These are phyloP conservation scores for Aspergillus indologenus DNA, from an alignment of 495 filamentous ascomycete species.

Conservation along the genomic window DNA sequence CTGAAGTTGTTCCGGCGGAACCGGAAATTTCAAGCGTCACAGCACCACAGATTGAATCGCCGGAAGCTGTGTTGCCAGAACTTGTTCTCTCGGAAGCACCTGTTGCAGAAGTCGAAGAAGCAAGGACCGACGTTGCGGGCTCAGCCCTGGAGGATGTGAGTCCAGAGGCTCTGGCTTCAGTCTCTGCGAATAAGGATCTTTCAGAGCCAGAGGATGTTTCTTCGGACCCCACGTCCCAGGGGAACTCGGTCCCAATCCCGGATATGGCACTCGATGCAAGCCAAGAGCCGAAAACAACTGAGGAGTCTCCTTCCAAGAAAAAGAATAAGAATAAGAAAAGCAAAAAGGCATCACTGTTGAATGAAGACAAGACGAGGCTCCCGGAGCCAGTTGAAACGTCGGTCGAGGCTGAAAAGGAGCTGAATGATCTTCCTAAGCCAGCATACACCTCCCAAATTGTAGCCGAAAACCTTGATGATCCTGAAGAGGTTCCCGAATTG, in stretches of 20 bases:
- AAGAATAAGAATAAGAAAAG: slow-evolving; percentile 23
- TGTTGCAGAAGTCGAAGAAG: background rate
- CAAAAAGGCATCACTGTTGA: slow-evolving; percentile 4
- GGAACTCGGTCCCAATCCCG: background rate
- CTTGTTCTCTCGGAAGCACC: background rate
- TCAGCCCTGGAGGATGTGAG: background rate
- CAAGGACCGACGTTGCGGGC: background rate
- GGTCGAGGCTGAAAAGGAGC: background rate
- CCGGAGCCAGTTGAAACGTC: background rate
- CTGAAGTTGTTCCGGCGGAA: background rate
- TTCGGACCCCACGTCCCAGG: slow-evolving; percentile 1
- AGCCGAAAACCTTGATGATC: slow-evolving; percentile 11
- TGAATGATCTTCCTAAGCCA: background rate
- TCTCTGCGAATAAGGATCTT: background rate
- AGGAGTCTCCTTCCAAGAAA: slow-evolving; percentile 26
- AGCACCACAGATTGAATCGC: background rate
- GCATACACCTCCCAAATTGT: background rate
- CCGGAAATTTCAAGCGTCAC: too few species aligned
- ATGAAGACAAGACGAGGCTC: background rate
- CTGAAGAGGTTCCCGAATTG: slow-evolving; percentile 4
- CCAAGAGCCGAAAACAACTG: background rate
- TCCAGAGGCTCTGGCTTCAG: background rate
- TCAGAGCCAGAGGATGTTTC: background rate
- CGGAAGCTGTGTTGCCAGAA: background rate
- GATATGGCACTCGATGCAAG: background rate